Evolutionary conservation across 495 filamentous ascomycete species (phyloP).

Genomic region (Clavariopsis aquatica): DNA sequence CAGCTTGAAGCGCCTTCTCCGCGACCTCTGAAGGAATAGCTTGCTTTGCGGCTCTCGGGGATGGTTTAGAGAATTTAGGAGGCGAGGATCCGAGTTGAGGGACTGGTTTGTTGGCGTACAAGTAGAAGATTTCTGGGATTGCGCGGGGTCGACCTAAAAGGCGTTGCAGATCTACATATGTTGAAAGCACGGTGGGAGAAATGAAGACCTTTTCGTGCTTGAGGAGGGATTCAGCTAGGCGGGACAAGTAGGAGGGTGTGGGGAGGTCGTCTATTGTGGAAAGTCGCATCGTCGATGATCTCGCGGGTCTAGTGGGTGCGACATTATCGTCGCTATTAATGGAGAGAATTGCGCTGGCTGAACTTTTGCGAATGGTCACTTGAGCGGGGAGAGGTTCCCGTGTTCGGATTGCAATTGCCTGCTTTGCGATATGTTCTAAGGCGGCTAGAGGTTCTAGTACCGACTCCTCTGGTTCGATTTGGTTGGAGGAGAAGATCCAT

Average conservation of each 20-base stretch:
- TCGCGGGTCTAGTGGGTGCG: slow-evolving; percentile 1
- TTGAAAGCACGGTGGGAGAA: slow-evolving; percentile 64
- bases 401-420: slow-evolving; percentile 19
- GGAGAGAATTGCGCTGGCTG: slow-evolving; percentile 44
- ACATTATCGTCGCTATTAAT: slow-evolving; percentile 32
- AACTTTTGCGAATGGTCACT: slow-evolving; percentile 26
- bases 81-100: slow-evolving; percentile 61
- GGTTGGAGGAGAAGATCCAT: slow-evolving; percentile 21
- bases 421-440: slow-evolving; percentile 25
- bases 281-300: not conserved
- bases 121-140: slow-evolving; percentile 74
- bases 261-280: slow-evolving; percentile 10
- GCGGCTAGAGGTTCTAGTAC: slow-evolving; percentile 19
- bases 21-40: slow-evolving; percentile 70
- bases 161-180: slow-evolving; percentile 71
- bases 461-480: slow-evolving; percentile 28
- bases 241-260: slow-evolving; percentile 49
- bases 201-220: slow-evolving; percentile 80
- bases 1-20: slow-evolving; percentile 69
- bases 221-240: slow-evolving; percentile 63
- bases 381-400: slow-evolving; percentile 7
- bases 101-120: slow-evolving; percentile 82
- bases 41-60: slow-evolving; percentile 66
- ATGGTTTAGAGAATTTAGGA: slow-evolving; percentile 60
- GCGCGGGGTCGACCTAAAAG: slow-evolving; percentile 68